Base-by-base conservation (phyloP, 192 early-diverging fungal species). In the Coemansia sp. region DNA sequence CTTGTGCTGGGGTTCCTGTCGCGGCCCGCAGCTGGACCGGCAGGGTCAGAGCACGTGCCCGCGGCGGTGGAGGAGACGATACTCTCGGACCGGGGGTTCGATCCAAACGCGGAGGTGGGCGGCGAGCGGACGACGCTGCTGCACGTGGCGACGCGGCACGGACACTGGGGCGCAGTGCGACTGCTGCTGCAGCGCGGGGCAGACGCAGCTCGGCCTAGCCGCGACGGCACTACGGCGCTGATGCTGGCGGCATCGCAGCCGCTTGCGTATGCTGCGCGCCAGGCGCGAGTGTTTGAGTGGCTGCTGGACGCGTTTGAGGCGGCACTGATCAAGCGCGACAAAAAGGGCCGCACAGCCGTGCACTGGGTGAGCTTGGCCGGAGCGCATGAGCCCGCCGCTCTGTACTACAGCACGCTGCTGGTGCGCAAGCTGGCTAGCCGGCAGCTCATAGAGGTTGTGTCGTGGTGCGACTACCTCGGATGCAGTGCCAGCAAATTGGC, bases 131-230 rank as follows among this genome's bases (percentile, higher is more conserved):
- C 47, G 11, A 58, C 65, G 60, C 41, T 60, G 14, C 67, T 82
- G 60, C 70, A 73, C 17, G 20, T 63, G 36, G 79, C 79, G 0
- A 56, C 53, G n/a, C 67, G 37, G 8, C 67, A 69, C 56, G 79
- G 39, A 24, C 71, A 76, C 62, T 77, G 73, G 73, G 71, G 70
- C 35, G 62, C 70, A 0, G 79, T 73, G 40, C 70, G 69, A 60
- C 29, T 65, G 45, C 71, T 82, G 47, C 29, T 82, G 60, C 60
- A 35, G 20, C 67, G 64, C 32, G 79, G 75, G 1, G 70, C 67
- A 24, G 70, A 76, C 37, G 27, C 64, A 0, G 37, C 45, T 17
- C 20, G 32, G 2, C 53, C 58, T 0, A 72, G 68, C 51, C 59
- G 65, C 14, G 60, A 69, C 32, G 79, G 79, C 22, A 36, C 45